These are phyloP conservation scores for Russula vinacea DNA, from an alignment of 768 basidiomycete genomes.

Conservation along the genomic window DNA sequence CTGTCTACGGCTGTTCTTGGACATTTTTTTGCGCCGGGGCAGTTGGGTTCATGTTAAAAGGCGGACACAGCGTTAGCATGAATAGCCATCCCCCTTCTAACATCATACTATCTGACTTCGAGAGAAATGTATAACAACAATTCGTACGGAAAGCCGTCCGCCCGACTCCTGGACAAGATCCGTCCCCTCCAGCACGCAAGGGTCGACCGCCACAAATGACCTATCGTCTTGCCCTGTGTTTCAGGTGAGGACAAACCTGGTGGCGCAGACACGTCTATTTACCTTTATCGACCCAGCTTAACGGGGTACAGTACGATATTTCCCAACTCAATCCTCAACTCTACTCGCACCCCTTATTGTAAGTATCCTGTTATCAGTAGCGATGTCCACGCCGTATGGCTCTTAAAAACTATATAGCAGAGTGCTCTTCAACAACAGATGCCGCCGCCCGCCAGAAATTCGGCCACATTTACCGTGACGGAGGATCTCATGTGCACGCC, in stretches of 20 bases:
- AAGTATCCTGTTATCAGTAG: background rate
- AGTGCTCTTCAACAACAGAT: background rate
- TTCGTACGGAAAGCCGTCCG: background rate
- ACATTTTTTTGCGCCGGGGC: background rate
- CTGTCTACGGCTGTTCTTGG: background rate
- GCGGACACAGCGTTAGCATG: too few relatives aligned
- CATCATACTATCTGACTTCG: background rate
- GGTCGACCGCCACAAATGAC: background rate
- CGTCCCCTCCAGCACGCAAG: background rate
- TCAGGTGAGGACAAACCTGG: constrained; percentile 2
- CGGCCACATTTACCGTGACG: too few relatives aligned
- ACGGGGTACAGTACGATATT: background rate
- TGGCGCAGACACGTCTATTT: background rate
- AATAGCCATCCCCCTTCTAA: background rate
- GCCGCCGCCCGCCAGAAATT: background rate
- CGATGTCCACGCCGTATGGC: background rate
- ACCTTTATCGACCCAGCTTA: background rate
- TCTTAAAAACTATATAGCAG: background rate
- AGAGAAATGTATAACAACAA: constrained; percentile 6
- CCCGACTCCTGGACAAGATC: too few relatives aligned
- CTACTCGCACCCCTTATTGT: background rate
- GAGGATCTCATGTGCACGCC: background rate
- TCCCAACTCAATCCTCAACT: too few relatives aligned
- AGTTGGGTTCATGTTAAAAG: background rate
- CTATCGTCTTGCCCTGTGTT: too few relatives aligned